Evolutionary conservation across 2,329 filamentous ascomycete species (phyloP).

Genomic region (Dactylonectria macrodidyma): DNA sequence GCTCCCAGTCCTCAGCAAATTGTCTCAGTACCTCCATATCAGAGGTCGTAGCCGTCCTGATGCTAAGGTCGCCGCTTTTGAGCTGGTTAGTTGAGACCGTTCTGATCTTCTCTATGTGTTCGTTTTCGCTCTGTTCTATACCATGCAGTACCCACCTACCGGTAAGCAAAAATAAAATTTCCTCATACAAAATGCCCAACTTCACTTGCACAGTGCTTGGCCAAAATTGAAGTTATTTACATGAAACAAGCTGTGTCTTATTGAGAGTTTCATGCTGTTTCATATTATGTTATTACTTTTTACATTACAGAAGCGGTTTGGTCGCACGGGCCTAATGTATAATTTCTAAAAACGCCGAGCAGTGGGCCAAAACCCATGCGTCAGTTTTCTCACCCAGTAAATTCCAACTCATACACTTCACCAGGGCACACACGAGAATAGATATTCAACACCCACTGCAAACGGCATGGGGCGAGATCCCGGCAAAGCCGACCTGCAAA

Average conservation of each 20-base stretch:
- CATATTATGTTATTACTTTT: too few species aligned
- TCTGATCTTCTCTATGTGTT: constrained; percentile 22
- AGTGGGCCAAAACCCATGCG: neutral
- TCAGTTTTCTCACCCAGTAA: constrained; percentile 1
- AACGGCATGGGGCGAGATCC: neutral
- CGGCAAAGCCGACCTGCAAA: constrained; percentile 1
- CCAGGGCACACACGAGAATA: neutral
- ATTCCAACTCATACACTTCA: constrained; percentile 2
- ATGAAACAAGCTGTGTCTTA: too few species aligned
- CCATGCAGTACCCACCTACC: too few species aligned
- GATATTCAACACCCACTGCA: constrained; percentile 1
- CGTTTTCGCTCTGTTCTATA: constrained; percentile 24
- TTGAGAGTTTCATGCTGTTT: too few species aligned
- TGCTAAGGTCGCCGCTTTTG: constrained; percentile 24
- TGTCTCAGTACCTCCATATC: constrained; percentile 5
- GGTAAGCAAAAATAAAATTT: too few species aligned
- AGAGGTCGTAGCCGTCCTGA: constrained; percentile 11
- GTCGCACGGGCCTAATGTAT: too few species aligned
- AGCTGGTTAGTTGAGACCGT: constrained; percentile 14
- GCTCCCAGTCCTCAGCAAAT: constrained; percentile 8
- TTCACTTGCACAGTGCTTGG: too few species aligned
- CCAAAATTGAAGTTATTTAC: too few species aligned
- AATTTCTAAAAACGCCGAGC: too few species aligned
- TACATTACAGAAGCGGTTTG: too few species aligned
- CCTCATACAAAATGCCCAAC: too few species aligned